Evolutionary conservation across 192 early-diverging fungal genomes (phyloP).

Genomic region (Coemansia sp.): DNA sequence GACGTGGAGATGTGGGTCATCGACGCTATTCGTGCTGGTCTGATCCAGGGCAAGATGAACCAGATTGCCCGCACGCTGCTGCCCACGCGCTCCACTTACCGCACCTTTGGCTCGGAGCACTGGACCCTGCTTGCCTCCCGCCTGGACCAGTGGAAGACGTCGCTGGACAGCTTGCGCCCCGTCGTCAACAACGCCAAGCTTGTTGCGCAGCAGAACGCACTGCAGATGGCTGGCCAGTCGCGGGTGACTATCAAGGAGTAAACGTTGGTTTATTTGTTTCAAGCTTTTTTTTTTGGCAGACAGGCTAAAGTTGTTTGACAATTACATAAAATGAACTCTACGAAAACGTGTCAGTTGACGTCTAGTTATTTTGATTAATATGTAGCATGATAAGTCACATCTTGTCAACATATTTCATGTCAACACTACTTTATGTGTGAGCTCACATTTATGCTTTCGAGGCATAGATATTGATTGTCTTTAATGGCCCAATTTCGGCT

Average conservation of each 20-base stretch:
- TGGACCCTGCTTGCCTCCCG: slow-evolving; percentile 71
- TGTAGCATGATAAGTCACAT: no score
- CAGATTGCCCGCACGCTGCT: slow-evolving; percentile 78
- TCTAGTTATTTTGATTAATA: no score
- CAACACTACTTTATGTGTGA: no score
- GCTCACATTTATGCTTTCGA: no score
- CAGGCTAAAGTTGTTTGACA: no score
- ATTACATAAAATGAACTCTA: no score
- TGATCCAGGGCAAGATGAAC: slow-evolving; percentile 93
- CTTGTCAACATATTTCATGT: no score
- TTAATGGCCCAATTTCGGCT: no score
- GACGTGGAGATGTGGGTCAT: slow-evolving; percentile 97
- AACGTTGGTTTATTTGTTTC: background rate
- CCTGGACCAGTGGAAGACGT: slow-evolving; percentile 74
- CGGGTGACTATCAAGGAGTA: slow-evolving; percentile 36
- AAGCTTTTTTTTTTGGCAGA: no score
- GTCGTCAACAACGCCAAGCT: slow-evolving; percentile 86
- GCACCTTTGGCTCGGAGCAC: slow-evolving; percentile 74
- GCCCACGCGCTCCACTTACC: slow-evolving; percentile 79
- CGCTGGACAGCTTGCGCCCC: slow-evolving; percentile 72
- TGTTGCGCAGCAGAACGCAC: slow-evolving; percentile 55
- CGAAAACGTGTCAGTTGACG: no score
- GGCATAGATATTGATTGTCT: no score
- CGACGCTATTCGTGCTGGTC: slow-evolving; percentile 83
- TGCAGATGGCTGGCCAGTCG: slow-evolving; percentile 27